phyloP scores from a whole-genome alignment of 2,329 filamentous ascomycete species.

The Stagonosporopsis rhizophila region DNA sequence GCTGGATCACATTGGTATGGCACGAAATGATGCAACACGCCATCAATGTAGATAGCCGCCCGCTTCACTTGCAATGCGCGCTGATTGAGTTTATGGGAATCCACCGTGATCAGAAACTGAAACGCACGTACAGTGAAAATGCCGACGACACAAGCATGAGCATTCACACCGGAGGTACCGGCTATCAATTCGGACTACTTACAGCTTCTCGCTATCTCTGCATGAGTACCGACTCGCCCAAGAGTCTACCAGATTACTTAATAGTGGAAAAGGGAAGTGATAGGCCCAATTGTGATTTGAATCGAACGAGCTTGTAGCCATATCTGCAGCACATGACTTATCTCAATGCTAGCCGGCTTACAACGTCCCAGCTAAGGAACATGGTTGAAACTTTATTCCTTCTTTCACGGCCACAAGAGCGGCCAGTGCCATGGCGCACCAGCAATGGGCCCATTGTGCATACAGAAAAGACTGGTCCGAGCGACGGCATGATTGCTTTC shows the following conservation, averaged over 20 bases:
- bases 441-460: constrained; percentile 24
- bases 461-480: constrained; percentile 23
- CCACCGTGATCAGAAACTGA: constrained; percentile 1
- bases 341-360: constrained; percentile 22
- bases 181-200: constrained; percentile 13
- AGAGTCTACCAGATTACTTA: constrained; percentile 6
- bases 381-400: constrained; percentile 31
- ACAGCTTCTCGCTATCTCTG: constrained; percentile 4
- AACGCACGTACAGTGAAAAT: neutral
- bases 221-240: constrained; percentile 22
- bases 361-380: constrained; percentile 24
- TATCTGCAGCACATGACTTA: constrained; percentile 30
- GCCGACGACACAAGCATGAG: neutral
- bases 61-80: constrained; percentile 10
- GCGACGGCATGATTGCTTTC: constrained; percentile 24
- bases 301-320: constrained; percentile 13
- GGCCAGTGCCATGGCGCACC: constrained; percentile 21
- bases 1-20: constrained; percentile 7
- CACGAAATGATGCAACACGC: neutral
- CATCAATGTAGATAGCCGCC: neutral
- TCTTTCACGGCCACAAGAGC: constrained; percentile 24
- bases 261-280: constrained; percentile 7
- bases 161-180: constrained; percentile 21
- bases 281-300: constrained; percentile 6
- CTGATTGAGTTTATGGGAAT: constrained; percentile 7